A percentile compares a stretch with the other conserved stretches of the same genome.
These are phyloP conservation scores for Ormosia semicastrata DNA, from an alignment of 306 rosid species.

Conservation along the genomic window DNA sequence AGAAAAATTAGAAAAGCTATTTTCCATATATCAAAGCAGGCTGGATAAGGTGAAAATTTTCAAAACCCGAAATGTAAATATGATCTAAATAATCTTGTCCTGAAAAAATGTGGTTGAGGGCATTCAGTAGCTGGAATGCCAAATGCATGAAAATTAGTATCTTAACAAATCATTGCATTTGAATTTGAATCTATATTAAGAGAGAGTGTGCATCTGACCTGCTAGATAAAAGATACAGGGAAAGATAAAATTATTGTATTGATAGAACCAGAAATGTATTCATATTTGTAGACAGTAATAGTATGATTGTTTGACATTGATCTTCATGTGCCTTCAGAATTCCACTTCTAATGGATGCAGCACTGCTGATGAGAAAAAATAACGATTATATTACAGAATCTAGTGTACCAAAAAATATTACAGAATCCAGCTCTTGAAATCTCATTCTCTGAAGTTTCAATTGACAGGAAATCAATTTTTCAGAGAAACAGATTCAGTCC, in stretches of 20 bases:
- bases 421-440: conserved; percentile 13
- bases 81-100: background rate
- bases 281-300: background rate
- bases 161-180: background rate
- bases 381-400: background rate
- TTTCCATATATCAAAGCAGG: background rate
- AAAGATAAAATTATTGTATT: background rate
- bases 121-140: background rate
- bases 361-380: background rate
- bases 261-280: background rate
- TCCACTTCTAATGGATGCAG: background rate
- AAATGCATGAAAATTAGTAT: too few species aligned
- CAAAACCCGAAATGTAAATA: background rate
- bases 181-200: background rate
- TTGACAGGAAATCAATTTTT: conserved; percentile 65
- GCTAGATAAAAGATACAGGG: background rate
- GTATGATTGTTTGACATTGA: background rate
- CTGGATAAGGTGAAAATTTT: background rate
- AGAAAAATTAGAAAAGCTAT: background rate
- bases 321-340: background rate
- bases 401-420: background rate
- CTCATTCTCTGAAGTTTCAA: conserved; percentile 9
- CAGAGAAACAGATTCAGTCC: conserved; percentile 71
- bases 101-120: background rate
- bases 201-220: background rate